Evolutionary conservation across 352 stramenopile species (phyloP), one percentile per base, ranked within the genome.

Genomic region (Phytophthora chlamydospora): DNA sequence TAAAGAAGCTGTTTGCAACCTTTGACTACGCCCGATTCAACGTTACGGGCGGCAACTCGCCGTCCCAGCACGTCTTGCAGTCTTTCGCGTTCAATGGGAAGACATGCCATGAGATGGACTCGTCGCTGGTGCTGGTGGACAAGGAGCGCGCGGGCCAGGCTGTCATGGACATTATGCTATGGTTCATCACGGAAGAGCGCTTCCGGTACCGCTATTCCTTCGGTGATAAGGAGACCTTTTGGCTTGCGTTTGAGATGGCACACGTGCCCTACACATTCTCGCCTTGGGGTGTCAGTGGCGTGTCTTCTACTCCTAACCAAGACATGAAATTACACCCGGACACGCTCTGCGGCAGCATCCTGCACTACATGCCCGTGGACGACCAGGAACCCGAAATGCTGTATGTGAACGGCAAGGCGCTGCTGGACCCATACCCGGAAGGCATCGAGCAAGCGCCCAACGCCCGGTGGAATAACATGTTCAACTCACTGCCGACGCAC

Each of bases 201-300:
- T 63, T 69, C 16, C 61, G 61, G 4, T 56, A 55, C 36, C 24
- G 61, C 3, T 69, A 69, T 62, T 69, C 61, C 16, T 69, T 69
- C 35, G 61, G 61, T 3, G 61, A 65, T 17, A 69, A 69, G 40
- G 60, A 69, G 33, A 69, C 61, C 10, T 69, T 69, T 21, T 69
- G 54, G 61, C 39, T 69, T 1, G 27, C 54, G 3, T 69, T 69
- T 19, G 61, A 69, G 35, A 41, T 69, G 45, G 61, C 46, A 1
- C 53, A 65, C 19, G 45, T 41, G n/a, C 61, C 61, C 0, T 69
- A 69, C 41, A 6, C 34, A 6, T 69, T 69, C 47, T 69, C 61
- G n/a, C 60, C 53, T 11, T 69, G 61, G 54, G 46, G 61, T 0
- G 39, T 68, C 9, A 68, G 60, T 55, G 60, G 32, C 3, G 60